Evolutionary conservation across 768 basidiomycete species (phyloP).

Genomic region (Cystofilobasidium ferigula): DNA sequence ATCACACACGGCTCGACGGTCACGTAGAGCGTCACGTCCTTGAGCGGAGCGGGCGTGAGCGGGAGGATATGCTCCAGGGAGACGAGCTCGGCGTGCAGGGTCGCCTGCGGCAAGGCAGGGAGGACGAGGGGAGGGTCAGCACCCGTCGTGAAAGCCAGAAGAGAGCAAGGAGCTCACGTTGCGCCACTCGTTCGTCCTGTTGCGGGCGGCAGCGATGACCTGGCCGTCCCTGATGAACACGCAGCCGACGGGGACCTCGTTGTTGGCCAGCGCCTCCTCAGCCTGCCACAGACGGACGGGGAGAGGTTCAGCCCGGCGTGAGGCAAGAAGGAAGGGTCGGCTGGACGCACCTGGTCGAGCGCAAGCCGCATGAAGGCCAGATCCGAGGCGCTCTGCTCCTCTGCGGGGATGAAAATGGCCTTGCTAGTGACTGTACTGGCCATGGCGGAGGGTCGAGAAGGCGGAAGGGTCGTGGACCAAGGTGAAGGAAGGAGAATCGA

Average conservation of each 20-base stretch:
- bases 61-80: conserved; percentile 81
- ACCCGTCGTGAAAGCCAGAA: not conserved
- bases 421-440: not conserved
- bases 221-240: conserved; percentile 71
- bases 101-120: conserved; percentile 51
- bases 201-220: conserved; percentile 75
- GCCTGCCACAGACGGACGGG: conserved; percentile 31
- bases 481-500: too few species aligned
- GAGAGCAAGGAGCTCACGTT: conserved; percentile 50
- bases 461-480: too few species aligned
- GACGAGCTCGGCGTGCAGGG: conserved; percentile 92
- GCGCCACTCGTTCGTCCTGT: conserved; percentile 83
- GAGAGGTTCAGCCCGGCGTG: not conserved
- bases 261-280: conserved; percentile 63
- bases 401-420: conserved; percentile 35
- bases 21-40: conserved; percentile 77
- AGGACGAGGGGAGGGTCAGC: not conserved
- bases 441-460: not conserved
- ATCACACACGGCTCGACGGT: conserved; percentile 99
- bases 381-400: conserved; percentile 40
- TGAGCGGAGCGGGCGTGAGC: conserved; percentile 55
- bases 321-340: conserved; percentile 1
- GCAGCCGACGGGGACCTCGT: conserved; percentile 94
- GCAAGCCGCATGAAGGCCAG: conserved; percentile 69
- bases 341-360: conserved; percentile 56